Conservation (phyloP, 495 filamentous ascomycete species). For the Penicillium ochrochloron region DNA sequence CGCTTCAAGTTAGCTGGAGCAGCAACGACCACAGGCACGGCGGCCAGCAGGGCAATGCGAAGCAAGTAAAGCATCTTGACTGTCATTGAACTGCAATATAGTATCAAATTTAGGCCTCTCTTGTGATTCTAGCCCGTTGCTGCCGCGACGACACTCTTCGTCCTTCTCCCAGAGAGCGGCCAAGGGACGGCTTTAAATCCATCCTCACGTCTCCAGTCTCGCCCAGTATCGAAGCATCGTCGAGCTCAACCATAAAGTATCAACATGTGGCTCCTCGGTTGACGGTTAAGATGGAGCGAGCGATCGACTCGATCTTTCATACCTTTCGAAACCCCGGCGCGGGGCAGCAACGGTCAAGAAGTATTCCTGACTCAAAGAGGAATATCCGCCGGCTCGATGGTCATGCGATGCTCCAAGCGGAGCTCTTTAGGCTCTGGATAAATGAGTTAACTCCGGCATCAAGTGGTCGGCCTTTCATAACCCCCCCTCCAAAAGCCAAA, state of each 20-base stretch:
- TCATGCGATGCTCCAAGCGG: slow-evolving; percentile 8
- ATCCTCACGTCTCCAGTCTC: slow-evolving; percentile 2
- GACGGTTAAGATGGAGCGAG: slow-evolving; percentile 4
- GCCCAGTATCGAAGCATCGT: neutral
- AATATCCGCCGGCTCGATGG: slow-evolving; percentile 7
- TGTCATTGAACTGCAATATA: neutral
- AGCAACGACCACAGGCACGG: slow-evolving; percentile 16
- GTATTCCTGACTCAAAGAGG: slow-evolving; percentile 9
- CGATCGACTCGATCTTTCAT: neutral
- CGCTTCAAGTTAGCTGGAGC: slow-evolving; percentile 30
- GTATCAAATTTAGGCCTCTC: neutral
- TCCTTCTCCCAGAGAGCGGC: neutral
- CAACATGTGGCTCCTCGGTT: slow-evolving; percentile 21
- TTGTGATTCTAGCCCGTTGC: neutral
- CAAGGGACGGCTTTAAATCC: slow-evolving; percentile 10
- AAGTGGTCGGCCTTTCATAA: neutral
- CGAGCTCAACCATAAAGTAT: neutral
- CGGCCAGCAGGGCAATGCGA: slow-evolving; percentile 10
- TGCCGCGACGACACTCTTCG: neutral
- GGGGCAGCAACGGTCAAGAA: slow-evolving; percentile 5
- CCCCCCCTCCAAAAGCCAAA: neutral
- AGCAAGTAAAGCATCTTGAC: slow-evolving; percentile 16
- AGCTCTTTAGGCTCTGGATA: neutral
- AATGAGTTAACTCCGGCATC: neutral
- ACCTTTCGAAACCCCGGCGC: neutral